Evolutionary conservation across 2,329 filamentous ascomycete species (phyloP).

Genomic region (Xylariomycetidae sp.): DNA sequence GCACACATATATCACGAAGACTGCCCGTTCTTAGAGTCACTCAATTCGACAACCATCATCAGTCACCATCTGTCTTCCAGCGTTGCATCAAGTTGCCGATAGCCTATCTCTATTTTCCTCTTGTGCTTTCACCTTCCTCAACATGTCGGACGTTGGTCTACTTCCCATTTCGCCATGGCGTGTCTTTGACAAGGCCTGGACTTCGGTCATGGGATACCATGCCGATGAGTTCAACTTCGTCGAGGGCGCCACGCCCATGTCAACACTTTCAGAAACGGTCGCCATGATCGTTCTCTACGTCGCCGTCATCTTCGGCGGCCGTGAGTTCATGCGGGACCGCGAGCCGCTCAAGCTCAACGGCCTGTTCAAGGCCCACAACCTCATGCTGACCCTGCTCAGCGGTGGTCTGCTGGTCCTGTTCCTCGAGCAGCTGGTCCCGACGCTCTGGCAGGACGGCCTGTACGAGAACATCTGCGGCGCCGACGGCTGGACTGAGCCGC

Average conservation of each 20-base stretch:
- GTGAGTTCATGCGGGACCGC: constrained; percentile 83
- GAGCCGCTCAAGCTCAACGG: constrained; percentile 80
- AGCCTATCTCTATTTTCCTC: constrained; percentile 1
- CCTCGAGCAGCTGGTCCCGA: constrained; percentile 82
- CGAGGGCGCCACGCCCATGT: constrained; percentile 76
- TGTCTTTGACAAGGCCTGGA: constrained; percentile 80
- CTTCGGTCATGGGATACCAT: constrained; percentile 68
- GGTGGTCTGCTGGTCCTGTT: constrained; percentile 73
- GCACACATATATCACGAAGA: too few relatives aligned
- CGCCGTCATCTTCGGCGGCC: constrained; percentile 81
- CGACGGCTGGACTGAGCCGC: constrained; percentile 79
- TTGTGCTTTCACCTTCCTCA: constrained; percentile 7
- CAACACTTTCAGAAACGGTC: constrained; percentile 73
- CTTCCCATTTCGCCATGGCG: constrained; percentile 85
- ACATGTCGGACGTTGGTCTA: constrained; percentile 16
- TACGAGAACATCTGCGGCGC: constrained; percentile 80
- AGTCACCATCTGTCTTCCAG: constrained; percentile 1
- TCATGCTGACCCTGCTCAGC: constrained; percentile 81
- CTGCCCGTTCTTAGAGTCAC: too few relatives aligned
- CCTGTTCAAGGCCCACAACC: constrained; percentile 92
- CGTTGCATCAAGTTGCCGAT: too few relatives aligned
- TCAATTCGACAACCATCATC: too few relatives aligned
- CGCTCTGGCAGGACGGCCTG: constrained; percentile 69
- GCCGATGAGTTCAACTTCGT: constrained; percentile 79
- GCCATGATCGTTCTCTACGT: constrained; percentile 83